Evolutionary conservation across 805 yeast species (phyloP), one percentile per base, ranked within the genome.

Genomic region (Sugiyamaella floridensis): DNA sequence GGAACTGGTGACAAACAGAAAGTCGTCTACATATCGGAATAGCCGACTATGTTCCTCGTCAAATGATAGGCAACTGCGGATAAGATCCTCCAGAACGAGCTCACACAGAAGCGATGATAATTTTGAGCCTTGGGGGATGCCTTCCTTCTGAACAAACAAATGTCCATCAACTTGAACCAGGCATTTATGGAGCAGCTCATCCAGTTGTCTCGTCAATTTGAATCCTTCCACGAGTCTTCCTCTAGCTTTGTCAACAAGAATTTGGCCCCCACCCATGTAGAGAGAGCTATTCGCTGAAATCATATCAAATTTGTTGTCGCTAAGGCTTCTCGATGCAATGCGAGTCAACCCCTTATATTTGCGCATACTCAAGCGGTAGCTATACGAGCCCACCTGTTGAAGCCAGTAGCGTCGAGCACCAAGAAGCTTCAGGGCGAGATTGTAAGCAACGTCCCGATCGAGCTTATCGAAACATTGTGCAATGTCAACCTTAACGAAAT

Each of bases 71-170:
- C 60, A 59, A 47, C 57, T 55, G 2, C 57, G 56, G 10, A 85
- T 75, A 29, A 90, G 63, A 1, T 76, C 72, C 60, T 85, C 89
- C 60, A 85, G 85, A 0, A 86, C 77, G 0, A 89, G 57, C 57
- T 89, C 87, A 57, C 95, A 89, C 37, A 90, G 73, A 4, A 82
- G 71, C 0, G 86, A 77, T 52, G 96, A 92, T 3, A 89, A 66
- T 1, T 83, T 81, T 7, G 88, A 79, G 0, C 98, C 98, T 69
- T 90, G 98, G 50, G 84, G 89, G 0, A 92, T 74, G 0, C 98
- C 98, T 9, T 70, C 66, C 43, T 70, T 78, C 53, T 95, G 70
- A n/a, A 65, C 62, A 60, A 73, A 78, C 2, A 71, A 66, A 7
- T 60, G 56, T 0, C 66, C 61, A 3, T 70, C 69, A 1, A 77